Conservation (phyloP, 2,329 filamentous ascomycete genomes). For the Xylaria polymorpha region DNA sequence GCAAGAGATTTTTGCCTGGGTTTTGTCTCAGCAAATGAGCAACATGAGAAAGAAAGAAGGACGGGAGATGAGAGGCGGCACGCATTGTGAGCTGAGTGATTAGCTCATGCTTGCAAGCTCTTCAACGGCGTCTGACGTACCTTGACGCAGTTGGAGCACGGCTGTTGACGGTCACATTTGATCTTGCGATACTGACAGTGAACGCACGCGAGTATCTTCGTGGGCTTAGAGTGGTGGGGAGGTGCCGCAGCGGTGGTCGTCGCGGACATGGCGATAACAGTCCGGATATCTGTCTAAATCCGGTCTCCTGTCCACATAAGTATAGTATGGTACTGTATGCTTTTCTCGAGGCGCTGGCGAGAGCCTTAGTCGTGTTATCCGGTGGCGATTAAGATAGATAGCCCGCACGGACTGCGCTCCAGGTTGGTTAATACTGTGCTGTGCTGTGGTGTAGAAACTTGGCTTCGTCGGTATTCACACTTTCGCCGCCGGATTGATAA, state of each 20-base stretch:
- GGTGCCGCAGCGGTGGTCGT: slow-evolving; percentile 24
- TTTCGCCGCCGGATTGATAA: slow-evolving; percentile 14
- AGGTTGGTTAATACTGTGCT: not conserved
- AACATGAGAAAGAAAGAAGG: not conserved
- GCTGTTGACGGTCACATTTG: slow-evolving; percentile 69
- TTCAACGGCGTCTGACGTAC: slow-evolving; percentile 32
- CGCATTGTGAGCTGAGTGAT: not conserved
- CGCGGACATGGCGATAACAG: slow-evolving; percentile 32
- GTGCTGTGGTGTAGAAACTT: not conserved
- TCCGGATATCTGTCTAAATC: not conserved
- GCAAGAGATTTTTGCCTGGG: slow-evolving; percentile 39
- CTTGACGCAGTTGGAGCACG: slow-evolving; percentile 66
- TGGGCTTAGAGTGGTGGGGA: slow-evolving; percentile 37
- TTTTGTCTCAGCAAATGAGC: slow-evolving; percentile 20
- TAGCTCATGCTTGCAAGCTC: not conserved
- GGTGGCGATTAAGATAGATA: slow-evolving; percentile 9
- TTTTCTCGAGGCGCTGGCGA: not conserved
- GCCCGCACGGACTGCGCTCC: not conserved
- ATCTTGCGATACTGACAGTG: slow-evolving; percentile 74
- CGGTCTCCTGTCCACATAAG: not conserved
- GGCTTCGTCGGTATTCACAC: not conserved
- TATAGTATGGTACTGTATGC: not conserved
- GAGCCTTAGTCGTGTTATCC: not conserved
- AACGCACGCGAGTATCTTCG: slow-evolving; percentile 61
- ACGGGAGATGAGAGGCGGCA: not conserved